Conservation (phyloP, 768 basidiomycete genomes). For the Udeniomyces megalosporus region DNA sequence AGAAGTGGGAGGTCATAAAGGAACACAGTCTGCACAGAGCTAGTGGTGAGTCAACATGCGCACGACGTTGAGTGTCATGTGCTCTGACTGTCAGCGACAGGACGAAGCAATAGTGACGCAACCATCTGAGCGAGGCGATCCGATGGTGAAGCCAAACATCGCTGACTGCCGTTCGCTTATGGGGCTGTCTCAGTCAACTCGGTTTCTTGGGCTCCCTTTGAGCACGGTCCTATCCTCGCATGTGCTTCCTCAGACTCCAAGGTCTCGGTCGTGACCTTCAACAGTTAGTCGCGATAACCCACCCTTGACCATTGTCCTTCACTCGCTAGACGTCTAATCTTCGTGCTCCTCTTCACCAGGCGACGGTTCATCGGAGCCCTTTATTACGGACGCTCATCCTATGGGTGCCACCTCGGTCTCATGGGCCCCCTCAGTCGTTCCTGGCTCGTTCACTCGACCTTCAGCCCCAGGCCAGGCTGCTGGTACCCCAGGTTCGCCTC, state of each 20-base stretch:
- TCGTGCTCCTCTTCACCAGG: slow-evolving; percentile 37
- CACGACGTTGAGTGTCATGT: too few relatives aligned
- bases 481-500: slow-evolving; percentile 16
- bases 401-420: slow-evolving; percentile 95
- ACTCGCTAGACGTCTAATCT: background rate
- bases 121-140: background rate
- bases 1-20: slow-evolving; percentile 79
- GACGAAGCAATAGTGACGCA: background rate
- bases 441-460: slow-evolving; percentile 66
- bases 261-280: slow-evolving; percentile 88
- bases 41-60: slow-evolving; percentile 47
- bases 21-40: slow-evolving; percentile 89
- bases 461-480: slow-evolving; percentile 4
- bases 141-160: too few relatives aligned
- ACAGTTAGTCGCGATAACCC: slow-evolving; percentile 58
- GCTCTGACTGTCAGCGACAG: background rate
- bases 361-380: slow-evolving; percentile 89
- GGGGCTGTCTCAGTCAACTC: slow-evolving; percentile 56
- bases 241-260: slow-evolving; percentile 96
- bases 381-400: slow-evolving; percentile 87
- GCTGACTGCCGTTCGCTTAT: too few relatives aligned
- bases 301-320: background rate
- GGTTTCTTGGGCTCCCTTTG: slow-evolving; percentile 97
- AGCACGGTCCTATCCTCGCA: slow-evolving; percentile 87
- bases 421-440: slow-evolving; percentile 84